These are phyloP conservation scores for Macaranga tanarius DNA, from an alignment of 441 rosid species.

Conservation along the genomic window DNA sequence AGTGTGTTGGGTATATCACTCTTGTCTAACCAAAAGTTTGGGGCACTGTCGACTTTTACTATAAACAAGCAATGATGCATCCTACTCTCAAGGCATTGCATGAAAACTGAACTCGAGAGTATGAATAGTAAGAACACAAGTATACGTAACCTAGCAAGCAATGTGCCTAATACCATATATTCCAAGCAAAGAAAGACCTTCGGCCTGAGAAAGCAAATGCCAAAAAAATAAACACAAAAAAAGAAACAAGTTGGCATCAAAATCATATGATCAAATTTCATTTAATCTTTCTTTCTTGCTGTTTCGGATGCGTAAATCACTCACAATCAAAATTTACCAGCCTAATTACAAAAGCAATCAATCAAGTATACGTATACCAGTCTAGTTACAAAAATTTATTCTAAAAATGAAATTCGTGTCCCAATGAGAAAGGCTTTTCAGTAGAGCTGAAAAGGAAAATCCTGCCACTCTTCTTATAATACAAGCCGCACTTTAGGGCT, in stretches of 20 bases:
- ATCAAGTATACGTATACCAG: neutral
- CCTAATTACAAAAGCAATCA: neutral
- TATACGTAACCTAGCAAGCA: too few relatives aligned
- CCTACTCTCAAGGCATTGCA: too few relatives aligned
- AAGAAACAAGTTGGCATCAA: neutral
- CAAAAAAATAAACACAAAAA: neutral
- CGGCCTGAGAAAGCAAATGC: neutral
- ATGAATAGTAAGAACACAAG: too few relatives aligned
- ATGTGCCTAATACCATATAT: too few relatives aligned
- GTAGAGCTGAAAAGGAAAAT: constrained; percentile 6
- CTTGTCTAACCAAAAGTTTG: too few relatives aligned
- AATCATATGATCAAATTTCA: neutral
- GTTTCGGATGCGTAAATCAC: neutral
- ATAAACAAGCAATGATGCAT: too few relatives aligned
- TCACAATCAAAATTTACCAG: neutral
- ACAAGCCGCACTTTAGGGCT: constrained; percentile 31
- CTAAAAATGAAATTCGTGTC: neutral
- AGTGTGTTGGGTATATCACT: too few relatives aligned
- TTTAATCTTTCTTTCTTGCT: neutral
- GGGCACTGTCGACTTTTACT: too few relatives aligned
- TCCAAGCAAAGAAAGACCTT: too few relatives aligned
- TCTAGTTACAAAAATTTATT: constrained; percentile 4
- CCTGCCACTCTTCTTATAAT: constrained; percentile 28
- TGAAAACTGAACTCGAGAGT: too few relatives aligned
- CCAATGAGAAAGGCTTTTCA: constrained; percentile 1